These are phyloP conservation scores for Tylopilus cervinicoccineus DNA, from an alignment of 768 basidiomycete genomes.

Conservation along the genomic window DNA sequence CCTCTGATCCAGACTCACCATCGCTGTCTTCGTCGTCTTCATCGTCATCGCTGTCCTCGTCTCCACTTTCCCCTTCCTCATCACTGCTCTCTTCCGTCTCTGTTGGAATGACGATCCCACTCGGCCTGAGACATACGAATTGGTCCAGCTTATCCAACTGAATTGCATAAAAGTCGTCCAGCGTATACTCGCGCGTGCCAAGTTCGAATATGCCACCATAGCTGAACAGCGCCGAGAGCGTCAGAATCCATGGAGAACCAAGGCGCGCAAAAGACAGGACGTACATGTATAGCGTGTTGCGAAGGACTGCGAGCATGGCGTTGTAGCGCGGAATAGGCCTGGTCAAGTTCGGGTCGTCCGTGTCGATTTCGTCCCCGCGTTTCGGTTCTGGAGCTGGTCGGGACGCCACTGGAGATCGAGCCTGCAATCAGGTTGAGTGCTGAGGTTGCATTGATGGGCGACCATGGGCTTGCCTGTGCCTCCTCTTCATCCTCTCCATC, in stretches of 20 bases:
- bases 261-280: constrained; percentile 18
- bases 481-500: constrained; percentile 13
- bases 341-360: constrained; percentile 62
- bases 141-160: constrained; percentile 82
- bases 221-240: constrained; percentile 31
- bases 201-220: constrained; percentile 90
- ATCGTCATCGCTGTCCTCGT: constrained; percentile 53
- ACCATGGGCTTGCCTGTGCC: constrained; percentile 4
- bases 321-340: constrained; percentile 77
- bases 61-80: constrained; percentile 57
- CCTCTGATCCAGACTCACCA: constrained; percentile 9
- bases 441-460: background rate
- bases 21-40: constrained; percentile 42
- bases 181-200: constrained; percentile 78
- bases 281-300: constrained; percentile 83
- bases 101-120: constrained; percentile 55
- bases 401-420: background rate
- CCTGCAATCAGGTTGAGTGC: background rate
- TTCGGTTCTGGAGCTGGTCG: background rate
- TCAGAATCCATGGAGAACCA: background rate
- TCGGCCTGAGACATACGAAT: constrained; percentile 69
- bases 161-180: constrained; percentile 83
- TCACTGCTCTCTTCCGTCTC: constrained; percentile 61
- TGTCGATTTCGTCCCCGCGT: constrained; percentile 40
- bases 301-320: constrained; percentile 80